Conservation (phyloP, 2,329 filamentous ascomycete species). For the Colletotrichum sp. region DNA sequence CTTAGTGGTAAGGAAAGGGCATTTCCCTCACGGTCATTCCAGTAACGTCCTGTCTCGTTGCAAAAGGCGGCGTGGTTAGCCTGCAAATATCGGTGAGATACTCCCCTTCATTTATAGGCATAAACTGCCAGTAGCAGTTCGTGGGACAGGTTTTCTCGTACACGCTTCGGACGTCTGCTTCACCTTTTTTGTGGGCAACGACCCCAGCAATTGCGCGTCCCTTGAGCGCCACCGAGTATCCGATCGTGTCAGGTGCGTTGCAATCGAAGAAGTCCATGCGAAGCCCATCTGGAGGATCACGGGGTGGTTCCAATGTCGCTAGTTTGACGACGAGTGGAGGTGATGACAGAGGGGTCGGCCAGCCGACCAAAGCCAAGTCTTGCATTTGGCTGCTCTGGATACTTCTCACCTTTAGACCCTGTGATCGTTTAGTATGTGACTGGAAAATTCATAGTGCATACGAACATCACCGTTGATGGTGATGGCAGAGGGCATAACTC, state of each 20-base stretch:
- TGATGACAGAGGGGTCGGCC: neutral
- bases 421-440: neutral
- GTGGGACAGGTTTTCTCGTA: neutral
- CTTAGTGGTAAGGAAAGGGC: neutral
- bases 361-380: neutral
- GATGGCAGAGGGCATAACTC: neutral
- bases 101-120: neutral
- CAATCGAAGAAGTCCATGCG: neutral
- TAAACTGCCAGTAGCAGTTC: neutral
- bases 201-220: neutral
- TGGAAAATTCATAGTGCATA: neutral
- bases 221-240: neutral
- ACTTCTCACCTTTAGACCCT: neutral
- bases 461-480: neutral
- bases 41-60: neutral
- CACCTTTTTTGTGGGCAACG: neutral
- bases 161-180: neutral
- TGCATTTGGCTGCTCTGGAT: neutral
- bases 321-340: neutral
- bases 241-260: neutral
- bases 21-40: neutral
- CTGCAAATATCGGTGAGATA: neutral
- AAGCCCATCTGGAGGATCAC: neutral
- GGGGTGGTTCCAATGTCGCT: neutral
- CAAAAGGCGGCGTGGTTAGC: neutral